Conservation (phyloP, 352 stramenopile genomes). For the Phytophthora colocasiae region DNA sequence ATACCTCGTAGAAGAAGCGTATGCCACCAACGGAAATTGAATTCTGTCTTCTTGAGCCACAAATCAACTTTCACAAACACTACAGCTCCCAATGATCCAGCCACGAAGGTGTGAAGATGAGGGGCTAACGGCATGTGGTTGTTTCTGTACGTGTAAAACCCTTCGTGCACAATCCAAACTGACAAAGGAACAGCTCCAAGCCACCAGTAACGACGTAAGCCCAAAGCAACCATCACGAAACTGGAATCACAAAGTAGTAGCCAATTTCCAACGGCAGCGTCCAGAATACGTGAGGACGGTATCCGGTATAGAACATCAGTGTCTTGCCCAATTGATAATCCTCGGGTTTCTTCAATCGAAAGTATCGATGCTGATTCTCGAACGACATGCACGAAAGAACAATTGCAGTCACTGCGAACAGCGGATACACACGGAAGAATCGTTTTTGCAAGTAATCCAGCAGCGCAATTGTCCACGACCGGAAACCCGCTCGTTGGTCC, state of each 20-base stretch:
- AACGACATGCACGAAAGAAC: slow-evolving; percentile 41
- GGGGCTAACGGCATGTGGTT: slow-evolving; percentile 21
- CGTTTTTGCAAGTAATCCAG: slow-evolving; percentile 58
- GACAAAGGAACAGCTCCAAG: slow-evolving; percentile 24
- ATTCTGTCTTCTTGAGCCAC: slow-evolving; percentile 28
- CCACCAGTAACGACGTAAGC: slow-evolving; percentile 35
- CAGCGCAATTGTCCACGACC: slow-evolving; percentile 29
- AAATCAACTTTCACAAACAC: slow-evolving; percentile 35
- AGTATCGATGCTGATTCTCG: slow-evolving; percentile 39
- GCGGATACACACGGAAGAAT: slow-evolving; percentile 65
- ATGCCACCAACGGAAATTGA: slow-evolving; percentile 26
- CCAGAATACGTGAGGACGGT: slow-evolving; percentile 51
- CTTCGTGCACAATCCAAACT: slow-evolving; percentile 34
- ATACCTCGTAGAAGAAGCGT: slow-evolving; percentile 35
- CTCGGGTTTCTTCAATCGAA: slow-evolving; percentile 31
- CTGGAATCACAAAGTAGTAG: slow-evolving; percentile 53
- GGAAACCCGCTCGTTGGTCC: slow-evolving; percentile 12
- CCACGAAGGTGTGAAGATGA: slow-evolving; percentile 44
- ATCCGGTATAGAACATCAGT: slow-evolving; percentile 40
- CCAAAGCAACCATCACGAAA: slow-evolving; percentile 35
- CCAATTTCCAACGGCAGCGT: slow-evolving; percentile 29
- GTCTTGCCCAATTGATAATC: slow-evolving; percentile 47
- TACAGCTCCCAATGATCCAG: slow-evolving; percentile 45
- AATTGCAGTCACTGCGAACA: slow-evolving; percentile 49
- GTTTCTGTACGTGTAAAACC: slow-evolving; percentile 21